phyloP scores from a whole-genome alignment of 2,329 filamentous ascomycete species.

The Alternaria triticina region DNA sequence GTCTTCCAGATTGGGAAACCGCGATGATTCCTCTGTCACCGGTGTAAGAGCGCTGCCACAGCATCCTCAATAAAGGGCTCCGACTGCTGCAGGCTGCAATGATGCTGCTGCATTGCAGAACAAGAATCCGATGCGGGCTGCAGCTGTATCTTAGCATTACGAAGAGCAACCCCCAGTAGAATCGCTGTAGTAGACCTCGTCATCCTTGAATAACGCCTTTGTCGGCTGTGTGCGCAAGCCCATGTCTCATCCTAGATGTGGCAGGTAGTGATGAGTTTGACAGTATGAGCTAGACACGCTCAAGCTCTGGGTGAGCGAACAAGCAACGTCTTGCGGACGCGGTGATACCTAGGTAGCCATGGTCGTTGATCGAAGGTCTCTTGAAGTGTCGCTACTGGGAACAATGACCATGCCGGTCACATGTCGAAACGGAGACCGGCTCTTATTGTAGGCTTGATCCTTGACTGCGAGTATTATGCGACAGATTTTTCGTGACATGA shows the following conservation, averaged over 20 bases:
- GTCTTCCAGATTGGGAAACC: not conserved
- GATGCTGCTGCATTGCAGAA: not conserved
- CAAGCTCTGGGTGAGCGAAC: not conserved
- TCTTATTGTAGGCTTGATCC: not conserved
- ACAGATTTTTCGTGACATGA: not conserved
- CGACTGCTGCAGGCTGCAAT: not conserved
- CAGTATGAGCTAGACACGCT: not conserved
- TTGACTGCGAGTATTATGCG: not conserved
- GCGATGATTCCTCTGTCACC: not conserved
- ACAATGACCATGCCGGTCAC: not conserved
- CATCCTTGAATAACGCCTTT: not conserved
- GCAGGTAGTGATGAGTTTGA: not conserved
- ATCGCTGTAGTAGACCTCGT: not conserved
- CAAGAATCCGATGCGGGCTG: too few species aligned
- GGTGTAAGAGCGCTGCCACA: not conserved
- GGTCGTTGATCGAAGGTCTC: not conserved
- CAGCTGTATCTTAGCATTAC: not conserved
- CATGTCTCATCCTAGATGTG: not conserved
- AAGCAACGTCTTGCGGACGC: not conserved
- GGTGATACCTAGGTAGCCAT: not conserved
- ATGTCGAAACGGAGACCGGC: not conserved
- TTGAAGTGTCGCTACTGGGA: not conserved
- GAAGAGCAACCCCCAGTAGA: fast-evolving
- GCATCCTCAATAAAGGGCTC: not conserved
- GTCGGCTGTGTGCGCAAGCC: not conserved